Evolutionary conservation across 192 early-diverging fungal genomes (phyloP), one percentile per base, ranked within the genome.

Genomic region (Backusella psychrophila): DNA sequence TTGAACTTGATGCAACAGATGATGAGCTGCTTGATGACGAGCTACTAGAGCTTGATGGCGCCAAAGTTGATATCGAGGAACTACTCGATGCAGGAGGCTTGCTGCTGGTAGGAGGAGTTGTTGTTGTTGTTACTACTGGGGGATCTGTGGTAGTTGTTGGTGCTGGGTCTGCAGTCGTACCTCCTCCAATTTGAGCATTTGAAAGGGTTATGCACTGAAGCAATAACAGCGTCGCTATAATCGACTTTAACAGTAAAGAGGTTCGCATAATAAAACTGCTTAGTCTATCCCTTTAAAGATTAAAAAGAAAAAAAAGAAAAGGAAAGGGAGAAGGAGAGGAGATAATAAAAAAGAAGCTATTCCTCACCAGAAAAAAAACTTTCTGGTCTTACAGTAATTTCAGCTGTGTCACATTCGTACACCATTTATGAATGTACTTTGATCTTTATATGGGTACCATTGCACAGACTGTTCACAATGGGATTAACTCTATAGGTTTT

Each of bases 321-420:
- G 21, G 53, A 59, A 59, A 26, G 53, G 23, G 26, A 59, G 53
- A 26, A 59, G 53, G 23, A 59, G 23, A 59, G 53, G 23, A 59
- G 53, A 59, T 59, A 23, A 59, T 59, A 59, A 59, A 59, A 59
- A 59, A 59, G 53, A 59, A 26, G 53, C 53, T 59, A 59, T 59
- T 59, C 53, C 53, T 59, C n/a, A 59, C 53, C 9, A 63, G 26
- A 63, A 63, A 26, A 53, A 29, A 63, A 29, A 63, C 23, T 23
- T 63, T 3, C 23, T 63, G 12, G 56, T 63, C 23, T 63, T 63
- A 63, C 56, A 63, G 23, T 63, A 63, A 63, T 63, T 63, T 63
- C 23, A 63, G 4, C 23, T 63, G 56, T 63, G 56, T 63, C 7
- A 63, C 56, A 63, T 63, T 63, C 56, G 56, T 59, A 26, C 56